Conservation (phyloP, 1,139 yeast species). For the Saccharomyces hybrid region DNA sequence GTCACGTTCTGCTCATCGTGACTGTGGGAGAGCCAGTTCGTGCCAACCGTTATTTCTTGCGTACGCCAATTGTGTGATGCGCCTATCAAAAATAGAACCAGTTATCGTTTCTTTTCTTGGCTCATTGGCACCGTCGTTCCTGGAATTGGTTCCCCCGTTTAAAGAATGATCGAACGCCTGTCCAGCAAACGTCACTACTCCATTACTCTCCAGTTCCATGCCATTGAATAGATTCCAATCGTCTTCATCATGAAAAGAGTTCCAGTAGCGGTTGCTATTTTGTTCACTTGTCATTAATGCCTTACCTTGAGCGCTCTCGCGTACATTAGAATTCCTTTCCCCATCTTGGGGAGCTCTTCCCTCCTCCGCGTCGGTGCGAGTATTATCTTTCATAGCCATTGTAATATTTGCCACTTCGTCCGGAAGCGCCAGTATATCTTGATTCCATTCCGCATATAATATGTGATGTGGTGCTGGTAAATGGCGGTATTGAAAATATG, state of each 20-base stretch:
- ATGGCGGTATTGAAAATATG: slow-evolving; percentile 19
- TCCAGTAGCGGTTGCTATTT: slow-evolving; percentile 17
- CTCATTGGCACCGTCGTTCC: slow-evolving; percentile 1
- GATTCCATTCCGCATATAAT: slow-evolving; percentile 24
- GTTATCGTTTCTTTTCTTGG: slow-evolving; percentile 5
- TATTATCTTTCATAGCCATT: slow-evolving; percentile 3
- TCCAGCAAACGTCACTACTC: slow-evolving; percentile 11
- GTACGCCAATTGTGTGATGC: slow-evolving; percentile 2
- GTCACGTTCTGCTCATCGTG: neutral
- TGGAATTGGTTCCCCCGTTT: neutral
- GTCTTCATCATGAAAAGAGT: slow-evolving; percentile 24
- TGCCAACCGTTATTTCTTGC: slow-evolving; percentile 7
- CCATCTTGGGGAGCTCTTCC: slow-evolving; percentile 6
- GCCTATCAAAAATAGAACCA: slow-evolving; percentile 10
- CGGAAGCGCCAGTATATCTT: slow-evolving; percentile 22
- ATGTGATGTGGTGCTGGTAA: slow-evolving; percentile 16
- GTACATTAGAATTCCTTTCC: neutral
- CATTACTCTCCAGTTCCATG: slow-evolving; percentile 18
- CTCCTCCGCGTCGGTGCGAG: slow-evolving; percentile 5
- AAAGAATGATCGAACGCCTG: neutral
- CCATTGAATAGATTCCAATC: slow-evolving; percentile 23
- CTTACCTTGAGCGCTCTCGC: neutral
- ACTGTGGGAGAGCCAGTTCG: neutral
- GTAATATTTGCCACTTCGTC: slow-evolving; percentile 10
- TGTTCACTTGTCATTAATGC: neutral